Percentiles rank a stretch among this genome's conserved stretches.
phyloP scores from a whole-genome alignment of 2,329 filamentous ascomycete species.

The Hypoxylon sp. region DNA sequence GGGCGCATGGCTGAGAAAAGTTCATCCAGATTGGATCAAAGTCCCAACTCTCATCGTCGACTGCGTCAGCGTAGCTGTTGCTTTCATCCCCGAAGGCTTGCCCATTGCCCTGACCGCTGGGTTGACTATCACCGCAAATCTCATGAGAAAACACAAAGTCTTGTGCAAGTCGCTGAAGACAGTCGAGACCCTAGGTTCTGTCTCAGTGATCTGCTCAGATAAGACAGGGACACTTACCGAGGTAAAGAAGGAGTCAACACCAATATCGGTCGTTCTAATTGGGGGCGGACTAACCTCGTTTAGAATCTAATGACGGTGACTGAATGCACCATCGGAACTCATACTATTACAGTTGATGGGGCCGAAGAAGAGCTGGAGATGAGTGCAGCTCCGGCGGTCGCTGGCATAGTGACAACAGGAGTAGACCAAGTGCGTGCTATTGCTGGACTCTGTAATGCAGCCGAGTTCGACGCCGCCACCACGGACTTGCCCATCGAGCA shows the following conservation, averaged over 20 bases:
- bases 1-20: slow-evolving; percentile 76
- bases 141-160: slow-evolving; percentile 82
- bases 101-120: slow-evolving; percentile 78
- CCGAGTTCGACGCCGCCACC: slow-evolving; percentile 78
- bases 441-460: slow-evolving; percentile 79
- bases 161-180: slow-evolving; percentile 85
- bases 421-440: slow-evolving; percentile 72
- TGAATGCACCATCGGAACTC: slow-evolving; percentile 71
- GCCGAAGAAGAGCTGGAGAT: slow-evolving; percentile 60
- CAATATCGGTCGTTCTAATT: not conserved
- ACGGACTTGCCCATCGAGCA: slow-evolving; percentile 69
- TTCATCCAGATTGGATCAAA: slow-evolving; percentile 78
- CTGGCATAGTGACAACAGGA: slow-evolving; percentile 55
- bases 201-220: slow-evolving; percentile 81
- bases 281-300: slow-evolving; percentile 12
- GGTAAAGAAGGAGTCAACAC: slow-evolving; percentile 51
- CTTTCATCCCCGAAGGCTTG: slow-evolving; percentile 81
- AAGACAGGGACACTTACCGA: slow-evolving; percentile 79
- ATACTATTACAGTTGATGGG: slow-evolving; percentile 64
- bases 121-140: slow-evolving; percentile 80
- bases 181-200: slow-evolving; percentile 79
- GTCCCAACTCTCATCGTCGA: slow-evolving; percentile 79
- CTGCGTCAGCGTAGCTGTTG: slow-evolving; percentile 79
- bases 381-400: slow-evolving; percentile 45
- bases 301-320: slow-evolving; percentile 81